Evolutionary conservation across 257 asterid genomes (phyloP).

Genomic region (Scutellaria barbata): DNA sequence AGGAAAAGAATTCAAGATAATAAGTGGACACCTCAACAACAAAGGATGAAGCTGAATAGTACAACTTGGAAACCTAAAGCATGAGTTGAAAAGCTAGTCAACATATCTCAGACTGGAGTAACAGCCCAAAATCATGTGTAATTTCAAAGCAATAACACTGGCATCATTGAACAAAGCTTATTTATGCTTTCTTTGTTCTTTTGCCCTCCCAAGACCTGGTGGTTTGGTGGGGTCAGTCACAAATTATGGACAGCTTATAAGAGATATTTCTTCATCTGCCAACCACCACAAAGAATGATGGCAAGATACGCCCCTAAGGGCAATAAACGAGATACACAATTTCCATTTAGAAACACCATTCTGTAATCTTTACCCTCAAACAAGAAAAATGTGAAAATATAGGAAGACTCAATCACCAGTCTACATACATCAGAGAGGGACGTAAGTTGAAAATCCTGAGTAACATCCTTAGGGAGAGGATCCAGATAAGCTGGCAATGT

Average conservation of each 20-base stretch:
- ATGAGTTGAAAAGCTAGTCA: slow-evolving; percentile 10
- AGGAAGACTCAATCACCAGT: slow-evolving; percentile 27
- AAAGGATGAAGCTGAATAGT: neutral
- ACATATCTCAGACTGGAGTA: neutral
- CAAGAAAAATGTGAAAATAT: neutral
- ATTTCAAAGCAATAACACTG: neutral
- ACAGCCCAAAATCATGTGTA: neutral
- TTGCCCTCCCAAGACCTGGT: no score
- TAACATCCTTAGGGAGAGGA: slow-evolving; percentile 79
- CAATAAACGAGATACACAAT: neutral
- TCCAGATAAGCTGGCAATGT: slow-evolving; percentile 68
- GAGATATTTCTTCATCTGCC: neutral
- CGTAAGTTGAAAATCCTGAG: slow-evolving; percentile 64
- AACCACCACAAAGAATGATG: slow-evolving; percentile 2
- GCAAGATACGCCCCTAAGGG: neutral
- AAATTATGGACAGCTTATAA: neutral
- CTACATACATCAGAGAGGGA: slow-evolving; percentile 75
- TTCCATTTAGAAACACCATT: slow-evolving; percentile 12
- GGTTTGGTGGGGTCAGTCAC: no score
- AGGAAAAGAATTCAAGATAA: neutral
- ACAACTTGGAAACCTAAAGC: neutral
- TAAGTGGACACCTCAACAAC: neutral
- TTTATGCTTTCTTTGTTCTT: no score
- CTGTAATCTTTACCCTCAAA: neutral
- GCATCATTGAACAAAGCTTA: neutral